Conservation (phyloP, 306 rosid species). For the Castanospermum australe region DNA sequence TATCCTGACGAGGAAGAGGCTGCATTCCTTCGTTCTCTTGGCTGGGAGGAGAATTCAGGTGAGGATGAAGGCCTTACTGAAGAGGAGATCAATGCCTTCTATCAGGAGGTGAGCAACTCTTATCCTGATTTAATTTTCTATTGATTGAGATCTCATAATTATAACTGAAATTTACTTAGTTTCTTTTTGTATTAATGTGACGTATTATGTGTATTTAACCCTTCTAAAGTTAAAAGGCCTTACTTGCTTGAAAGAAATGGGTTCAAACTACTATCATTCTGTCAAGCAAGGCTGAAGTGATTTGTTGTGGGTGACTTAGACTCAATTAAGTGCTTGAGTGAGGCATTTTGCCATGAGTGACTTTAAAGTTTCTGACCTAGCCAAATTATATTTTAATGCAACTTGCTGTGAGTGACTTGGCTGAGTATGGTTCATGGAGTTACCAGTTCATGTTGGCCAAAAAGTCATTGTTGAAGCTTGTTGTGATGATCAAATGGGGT, state of each 20-base stretch:
- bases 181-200: slow-evolving; percentile 5
- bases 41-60: slow-evolving; percentile 91
- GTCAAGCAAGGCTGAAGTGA: not conserved
- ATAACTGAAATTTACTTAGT: not conserved
- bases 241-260: not conserved
- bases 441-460: not conserved
- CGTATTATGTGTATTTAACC: not conserved
- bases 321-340: not conserved
- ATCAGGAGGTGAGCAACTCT: slow-evolving; percentile 60
- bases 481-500: not conserved
- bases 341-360: not conserved
- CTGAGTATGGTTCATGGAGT: not conserved
- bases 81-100: slow-evolving; percentile 88
- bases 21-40: slow-evolving; percentile 96
- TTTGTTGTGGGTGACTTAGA: not conserved
- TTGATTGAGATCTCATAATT: not conserved
- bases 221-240: not conserved
- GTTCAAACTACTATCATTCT: not conserved
- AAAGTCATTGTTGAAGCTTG: not conserved
- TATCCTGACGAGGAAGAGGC: slow-evolving; percentile 90
- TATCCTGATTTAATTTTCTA: slow-evolving; percentile 1
- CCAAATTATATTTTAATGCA: not conserved
- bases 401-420: not conserved
- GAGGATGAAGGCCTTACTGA: slow-evolving; percentile 95
- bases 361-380: not conserved